phyloP scores from a whole-genome alignment of 2,329 filamentous ascomycete species.

The Ceratocystiopsis sp. region DNA sequence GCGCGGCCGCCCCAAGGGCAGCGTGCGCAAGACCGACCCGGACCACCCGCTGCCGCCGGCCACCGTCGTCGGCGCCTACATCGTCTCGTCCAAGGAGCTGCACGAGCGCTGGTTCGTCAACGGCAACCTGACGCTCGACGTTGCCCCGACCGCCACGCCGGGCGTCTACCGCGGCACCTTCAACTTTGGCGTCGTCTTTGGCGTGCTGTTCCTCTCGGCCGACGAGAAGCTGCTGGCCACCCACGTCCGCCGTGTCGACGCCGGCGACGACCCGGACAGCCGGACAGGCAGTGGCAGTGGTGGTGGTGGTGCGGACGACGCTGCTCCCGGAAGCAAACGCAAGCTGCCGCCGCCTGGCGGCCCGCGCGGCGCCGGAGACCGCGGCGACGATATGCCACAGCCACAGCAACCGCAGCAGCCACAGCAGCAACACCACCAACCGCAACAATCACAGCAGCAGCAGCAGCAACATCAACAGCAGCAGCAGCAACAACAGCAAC shows the following conservation, averaged over 20 bases:
- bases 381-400: constrained; percentile 4
- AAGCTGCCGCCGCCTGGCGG: constrained; percentile 5
- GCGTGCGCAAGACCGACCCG: constrained; percentile 8
- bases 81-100: constrained; percentile 13
- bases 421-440: neutral
- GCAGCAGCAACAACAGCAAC: neutral
- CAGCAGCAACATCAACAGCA: constrained; percentile 1
- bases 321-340: constrained; percentile 9
- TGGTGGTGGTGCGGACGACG: constrained; percentile 2
- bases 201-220: constrained; percentile 14
- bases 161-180: constrained; percentile 15
- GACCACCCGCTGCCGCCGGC: constrained; percentile 5
- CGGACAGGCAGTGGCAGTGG: neutral
- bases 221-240: constrained; percentile 11
- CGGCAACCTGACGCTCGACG: constrained; percentile 13
- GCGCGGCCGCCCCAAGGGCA: constrained; percentile 11
- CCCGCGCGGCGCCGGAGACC: constrained; percentile 4
- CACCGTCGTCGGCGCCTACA: constrained; percentile 13
- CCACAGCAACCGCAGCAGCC: no score
- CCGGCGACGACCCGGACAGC: constrained; percentile 9
- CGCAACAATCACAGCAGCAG: neutral
- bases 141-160: constrained; percentile 10
- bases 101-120: constrained; percentile 12
- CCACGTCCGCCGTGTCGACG: constrained; percentile 12
- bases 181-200: constrained; percentile 15